A percentile compares a stretch with the other conserved stretches of the same genome.
phyloP scores from a whole-genome alignment of 371 early-diverging fungal genomes.

The Basidiobolus meristosporus region DNA sequence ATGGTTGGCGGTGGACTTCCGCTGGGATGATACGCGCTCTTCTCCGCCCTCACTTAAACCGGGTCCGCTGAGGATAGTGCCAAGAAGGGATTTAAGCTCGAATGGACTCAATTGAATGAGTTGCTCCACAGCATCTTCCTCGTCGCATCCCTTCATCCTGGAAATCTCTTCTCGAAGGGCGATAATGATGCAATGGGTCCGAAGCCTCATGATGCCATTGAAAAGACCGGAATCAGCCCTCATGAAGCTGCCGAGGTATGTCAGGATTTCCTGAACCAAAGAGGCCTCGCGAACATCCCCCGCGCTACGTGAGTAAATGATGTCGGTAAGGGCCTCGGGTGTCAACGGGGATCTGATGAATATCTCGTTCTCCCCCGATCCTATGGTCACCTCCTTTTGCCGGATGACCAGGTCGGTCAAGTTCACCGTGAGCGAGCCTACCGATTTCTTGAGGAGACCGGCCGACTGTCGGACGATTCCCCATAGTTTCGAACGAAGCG shows the following conservation, averaged over 20 bases:
- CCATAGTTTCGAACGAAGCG: slow-evolving; percentile 55
- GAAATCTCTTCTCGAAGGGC: slow-evolving; percentile 72
- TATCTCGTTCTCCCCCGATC: slow-evolving; percentile 43
- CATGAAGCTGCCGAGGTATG: slow-evolving; percentile 56
- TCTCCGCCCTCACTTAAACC: slow-evolving; percentile 18
- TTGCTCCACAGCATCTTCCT: slow-evolving; percentile 60
- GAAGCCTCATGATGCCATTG: slow-evolving; percentile 64
- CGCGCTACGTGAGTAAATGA: slow-evolving; percentile 28
- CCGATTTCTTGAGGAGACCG: slow-evolving; percentile 52
- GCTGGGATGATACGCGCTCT: too few species aligned
- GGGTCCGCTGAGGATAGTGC: slow-evolving; percentile 53
- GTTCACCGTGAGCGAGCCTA: slow-evolving; percentile 56
- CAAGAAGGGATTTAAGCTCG: slow-evolving; percentile 54
- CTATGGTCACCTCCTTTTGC: slow-evolving; percentile 61
- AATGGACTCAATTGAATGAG: slow-evolving; percentile 66
- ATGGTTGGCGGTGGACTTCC: too few species aligned
- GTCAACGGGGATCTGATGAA: slow-evolving; percentile 43
- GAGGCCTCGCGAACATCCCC: slow-evolving; percentile 74
- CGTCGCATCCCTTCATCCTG: slow-evolving; percentile 43
- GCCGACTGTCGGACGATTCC: slow-evolving; percentile 67
- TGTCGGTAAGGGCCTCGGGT: slow-evolving; percentile 39
- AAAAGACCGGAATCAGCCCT: slow-evolving; percentile 47
- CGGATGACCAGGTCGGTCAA: slow-evolving; percentile 66
- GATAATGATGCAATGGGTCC: slow-evolving; percentile 64
- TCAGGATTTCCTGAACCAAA: slow-evolving; percentile 66